Evolutionary conservation across 257 asterid genomes (phyloP).

Genomic region (Leptodermis oblonga): DNA sequence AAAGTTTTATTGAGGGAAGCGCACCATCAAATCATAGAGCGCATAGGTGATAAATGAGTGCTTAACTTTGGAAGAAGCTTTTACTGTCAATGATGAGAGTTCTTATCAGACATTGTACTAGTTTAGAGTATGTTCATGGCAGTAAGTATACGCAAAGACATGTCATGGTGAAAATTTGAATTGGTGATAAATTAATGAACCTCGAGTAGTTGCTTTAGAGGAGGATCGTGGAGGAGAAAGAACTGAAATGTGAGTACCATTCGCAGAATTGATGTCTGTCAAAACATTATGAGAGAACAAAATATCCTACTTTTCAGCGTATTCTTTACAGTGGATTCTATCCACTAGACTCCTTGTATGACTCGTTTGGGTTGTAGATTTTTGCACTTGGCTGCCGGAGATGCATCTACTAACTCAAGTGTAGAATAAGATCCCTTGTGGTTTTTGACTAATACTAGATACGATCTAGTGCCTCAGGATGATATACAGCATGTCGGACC

Average conservation of each 20-base stretch:
- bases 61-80: background rate
- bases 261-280: conserved; percentile 1
- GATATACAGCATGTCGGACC: conserved; percentile 98
- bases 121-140: background rate
- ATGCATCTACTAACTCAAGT: conserved; percentile 17
- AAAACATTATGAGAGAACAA: background rate
- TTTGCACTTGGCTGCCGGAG: conserved; percentile 26
- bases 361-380: conserved; percentile 11
- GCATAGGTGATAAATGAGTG: background rate
- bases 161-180: background rate
- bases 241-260: background rate
- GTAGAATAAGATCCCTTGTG: conserved; percentile 20
- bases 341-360: conserved; percentile 6
- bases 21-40: background rate
- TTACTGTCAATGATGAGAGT: background rate
- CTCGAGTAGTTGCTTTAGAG: background rate
- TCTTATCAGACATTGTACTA: background rate
- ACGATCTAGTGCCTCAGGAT: conserved; percentile 98
- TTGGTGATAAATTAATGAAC: background rate
- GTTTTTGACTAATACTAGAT: conserved; percentile 53
- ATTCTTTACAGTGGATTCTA: background rate
- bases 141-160: background rate
- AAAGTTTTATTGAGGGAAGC: conserved; percentile 1
- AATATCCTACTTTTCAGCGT: background rate
- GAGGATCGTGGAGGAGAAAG: conserved; percentile 1